Evolutionary conservation across 2,329 filamentous ascomycete species (phyloP), one percentile per base, ranked within the genome.

Genomic region (Cercospora sesami): DNA sequence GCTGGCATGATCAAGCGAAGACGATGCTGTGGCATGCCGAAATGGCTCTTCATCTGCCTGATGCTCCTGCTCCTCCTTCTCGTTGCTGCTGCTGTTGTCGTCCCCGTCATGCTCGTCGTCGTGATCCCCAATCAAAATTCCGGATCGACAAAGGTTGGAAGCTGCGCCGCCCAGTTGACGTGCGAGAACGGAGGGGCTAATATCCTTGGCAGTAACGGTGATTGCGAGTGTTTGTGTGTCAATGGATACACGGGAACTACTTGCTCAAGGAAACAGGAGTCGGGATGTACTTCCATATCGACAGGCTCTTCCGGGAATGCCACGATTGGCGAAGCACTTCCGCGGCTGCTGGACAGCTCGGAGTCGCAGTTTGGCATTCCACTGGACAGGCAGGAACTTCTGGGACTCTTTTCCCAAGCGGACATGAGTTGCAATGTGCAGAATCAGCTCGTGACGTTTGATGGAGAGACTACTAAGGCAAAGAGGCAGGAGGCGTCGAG

Each of bases 401-500:
- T 97, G 65, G 88, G 89, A 1, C 86, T 93, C 59, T 92, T 98
- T 79, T 94, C 91, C 75, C 81, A 85, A 5, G 87, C 86, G 33
- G 90, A 90, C 71, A 83, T 97, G 16, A 93, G 91, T 64, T 99
- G 95, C 79, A 87, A 88, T 8, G 88, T 90, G 0, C 91, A 97
- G 78, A 98, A 98, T 75, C 90, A 93, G 0, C 84, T 99, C 4
- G 90, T 98, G 16, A 93, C 91, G 0, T 96, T 97, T 78, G 87
- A 91, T 73, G 90, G 89, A 4, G 66, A 73, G 39, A 68, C 77
- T 75, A 51, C 76, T 72, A 72, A 69, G 60, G 8, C 21, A 10
- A 63, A 59, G 42, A 70, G 73, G 30, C 67, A 73, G 23, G 66
- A 68, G 3, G 55, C 62, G 16, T 57, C 63, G 8, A 16, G 67